Conservation (phyloP, 805 yeast species). For the Candida piceae region DNA sequence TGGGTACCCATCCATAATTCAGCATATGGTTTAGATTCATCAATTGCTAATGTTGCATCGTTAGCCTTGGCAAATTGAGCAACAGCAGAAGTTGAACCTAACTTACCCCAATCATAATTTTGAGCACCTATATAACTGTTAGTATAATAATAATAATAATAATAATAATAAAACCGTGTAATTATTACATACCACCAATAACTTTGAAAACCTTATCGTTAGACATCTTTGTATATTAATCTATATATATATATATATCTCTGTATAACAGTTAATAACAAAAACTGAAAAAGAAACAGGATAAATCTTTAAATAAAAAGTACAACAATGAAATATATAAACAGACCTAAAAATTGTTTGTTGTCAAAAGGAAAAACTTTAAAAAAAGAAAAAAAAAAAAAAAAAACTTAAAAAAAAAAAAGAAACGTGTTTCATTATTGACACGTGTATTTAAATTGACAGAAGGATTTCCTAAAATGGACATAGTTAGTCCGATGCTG, state of each 20-base stretch:
- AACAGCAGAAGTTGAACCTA: constrained; percentile 81
- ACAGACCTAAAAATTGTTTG: no score
- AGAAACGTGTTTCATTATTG: background rate
- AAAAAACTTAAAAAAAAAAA: background rate
- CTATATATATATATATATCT: no score
- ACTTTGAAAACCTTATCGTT: constrained; percentile 27
- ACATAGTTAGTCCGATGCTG: no score
- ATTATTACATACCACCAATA: constrained; percentile 27
- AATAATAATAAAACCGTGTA: no score
- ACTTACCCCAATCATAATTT: constrained; percentile 49
- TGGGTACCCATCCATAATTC: constrained; percentile 99
- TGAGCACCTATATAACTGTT: constrained; percentile 27
- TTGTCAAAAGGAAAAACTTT: no score
- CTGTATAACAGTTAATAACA: no score
- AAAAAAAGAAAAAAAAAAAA: background rate
- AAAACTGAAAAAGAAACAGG: no score
- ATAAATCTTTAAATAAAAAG: background rate
- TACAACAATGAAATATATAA: background rate
- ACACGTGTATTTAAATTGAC: no score
- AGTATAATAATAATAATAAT: no score
- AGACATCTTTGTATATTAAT: background rate
- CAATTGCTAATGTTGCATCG: constrained; percentile 55
- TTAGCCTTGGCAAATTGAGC: constrained; percentile 80
- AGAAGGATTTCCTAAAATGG: no score
- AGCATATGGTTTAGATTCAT: constrained; percentile 83